These are phyloP conservation scores for Pseudogymnoascus sp. DNA, from an alignment of 2,329 filamentous ascomycete species.

Conservation along the genomic window DNA sequence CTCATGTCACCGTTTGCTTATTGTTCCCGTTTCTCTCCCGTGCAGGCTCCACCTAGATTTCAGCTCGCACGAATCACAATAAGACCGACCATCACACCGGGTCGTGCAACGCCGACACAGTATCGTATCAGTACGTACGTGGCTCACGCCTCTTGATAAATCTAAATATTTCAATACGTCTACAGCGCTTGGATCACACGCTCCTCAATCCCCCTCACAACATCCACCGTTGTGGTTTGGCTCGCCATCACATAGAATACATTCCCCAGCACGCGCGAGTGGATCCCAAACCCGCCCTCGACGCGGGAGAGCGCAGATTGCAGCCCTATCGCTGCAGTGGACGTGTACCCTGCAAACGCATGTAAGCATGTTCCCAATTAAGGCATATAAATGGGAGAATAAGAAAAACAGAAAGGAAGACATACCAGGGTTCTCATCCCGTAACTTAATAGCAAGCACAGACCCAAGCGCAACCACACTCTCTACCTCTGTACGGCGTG, in stretches of 20 bases:
- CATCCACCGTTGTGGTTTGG: constrained; percentile 33
- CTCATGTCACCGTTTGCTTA: not conserved
- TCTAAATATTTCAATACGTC: not conserved
- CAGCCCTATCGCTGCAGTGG: constrained; percentile 35
- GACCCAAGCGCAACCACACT: constrained; percentile 69
- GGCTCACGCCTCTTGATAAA: not conserved
- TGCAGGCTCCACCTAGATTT: not conserved
- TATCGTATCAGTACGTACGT: not conserved
- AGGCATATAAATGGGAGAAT: not conserved
- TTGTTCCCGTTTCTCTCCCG: not conserved
- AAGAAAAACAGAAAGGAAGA: not conserved
- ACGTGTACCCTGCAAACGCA: constrained; percentile 23
- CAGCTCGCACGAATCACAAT: not conserved
- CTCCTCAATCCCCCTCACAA: not conserved
- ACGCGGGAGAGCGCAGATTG: constrained; percentile 33
- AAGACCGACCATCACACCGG: not conserved
- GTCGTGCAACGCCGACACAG: not conserved
- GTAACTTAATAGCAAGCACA: constrained; percentile 60
- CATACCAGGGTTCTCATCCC: constrained; percentile 33
- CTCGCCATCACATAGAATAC: constrained; percentile 54
- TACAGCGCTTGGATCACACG: not conserved
- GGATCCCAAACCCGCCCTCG: constrained; percentile 37
- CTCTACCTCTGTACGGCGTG: constrained; percentile 48
- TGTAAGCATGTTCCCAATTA: not conserved
- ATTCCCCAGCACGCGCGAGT: constrained; percentile 51